A percentile compares a stretch with the other conserved stretches of the same genome.
Evolutionary conservation across 2,329 filamentous ascomycete genomes (phyloP).

Genomic region (Fusarium liriodendri): DNA sequence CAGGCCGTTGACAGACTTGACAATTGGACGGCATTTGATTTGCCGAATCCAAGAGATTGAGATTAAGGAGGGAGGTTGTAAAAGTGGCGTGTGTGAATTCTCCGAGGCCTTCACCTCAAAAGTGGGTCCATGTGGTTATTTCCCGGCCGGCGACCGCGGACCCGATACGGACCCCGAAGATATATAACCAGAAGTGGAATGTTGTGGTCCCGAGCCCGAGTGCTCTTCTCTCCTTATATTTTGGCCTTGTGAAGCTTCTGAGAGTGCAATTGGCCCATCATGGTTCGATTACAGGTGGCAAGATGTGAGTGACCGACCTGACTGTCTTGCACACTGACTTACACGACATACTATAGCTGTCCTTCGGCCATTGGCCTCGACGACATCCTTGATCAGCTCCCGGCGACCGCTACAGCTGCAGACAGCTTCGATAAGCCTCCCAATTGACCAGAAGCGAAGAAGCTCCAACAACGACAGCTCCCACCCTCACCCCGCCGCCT

Average conservation of each 20-base stretch:
- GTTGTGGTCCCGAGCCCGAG: not conserved
- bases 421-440: no score
- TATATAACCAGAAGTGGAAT: not conserved
- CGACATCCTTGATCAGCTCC: not conserved
- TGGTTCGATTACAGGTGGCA: not conserved
- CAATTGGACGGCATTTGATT: not conserved
- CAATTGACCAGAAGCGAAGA: not conserved
- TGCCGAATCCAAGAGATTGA: not conserved
- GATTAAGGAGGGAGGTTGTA: not conserved
- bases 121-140: constrained; percentile 25
- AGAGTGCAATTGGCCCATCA: not conserved
- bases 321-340: not conserved
- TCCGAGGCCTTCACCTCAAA: constrained; percentile 4
- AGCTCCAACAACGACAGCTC: not conserved
- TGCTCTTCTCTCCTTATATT: not conserved
- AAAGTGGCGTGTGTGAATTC: constrained; percentile 24
- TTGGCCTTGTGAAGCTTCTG: not conserved
- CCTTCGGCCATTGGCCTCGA: constrained; percentile 4
- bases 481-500: not conserved
- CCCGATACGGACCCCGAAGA: not conserved
- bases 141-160: constrained; percentile 6
- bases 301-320: constrained; percentile 3
- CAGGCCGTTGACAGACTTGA: not conserved
- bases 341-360: constrained; percentile 1
- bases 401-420: not conserved